These are phyloP conservation scores for Escovopsis sp. DNA, from an alignment of 2,329 filamentous ascomycete genomes.

Conservation along the genomic window DNA sequence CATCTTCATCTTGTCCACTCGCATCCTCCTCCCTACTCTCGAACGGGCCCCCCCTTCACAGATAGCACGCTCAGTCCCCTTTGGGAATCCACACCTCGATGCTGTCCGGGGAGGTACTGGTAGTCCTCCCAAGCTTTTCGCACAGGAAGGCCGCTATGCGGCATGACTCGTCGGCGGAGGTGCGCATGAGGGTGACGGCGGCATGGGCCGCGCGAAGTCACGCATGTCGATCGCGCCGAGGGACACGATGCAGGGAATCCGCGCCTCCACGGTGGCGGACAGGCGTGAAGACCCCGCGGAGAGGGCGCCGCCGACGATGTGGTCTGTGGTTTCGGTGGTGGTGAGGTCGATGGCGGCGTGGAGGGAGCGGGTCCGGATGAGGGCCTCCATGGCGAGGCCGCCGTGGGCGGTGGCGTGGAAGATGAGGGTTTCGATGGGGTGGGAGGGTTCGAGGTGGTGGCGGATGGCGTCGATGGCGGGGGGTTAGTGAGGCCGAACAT, in stretches of 20 bases:
- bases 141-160: slow-evolving; percentile 41
- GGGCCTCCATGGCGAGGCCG: slow-evolving; percentile 51
- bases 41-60: slow-evolving; percentile 35
- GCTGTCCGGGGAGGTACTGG: slow-evolving; percentile 18
- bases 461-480: slow-evolving; percentile 44
- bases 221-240: slow-evolving; percentile 44
- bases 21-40: slow-evolving; percentile 26
- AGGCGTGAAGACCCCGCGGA: slow-evolving; percentile 41
- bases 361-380: slow-evolving; percentile 40
- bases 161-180: slow-evolving; percentile 39
- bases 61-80: slow-evolving; percentile 48
- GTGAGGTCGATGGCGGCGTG: slow-evolving; percentile 57
- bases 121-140: slow-evolving; percentile 30
- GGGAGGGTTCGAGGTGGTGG: slow-evolving; percentile 27
- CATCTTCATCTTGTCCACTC: too few relatives aligned
- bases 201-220: slow-evolving; percentile 42
- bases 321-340: slow-evolving; percentile 52
- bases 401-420: slow-evolving; percentile 59
- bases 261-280: slow-evolving; percentile 36
- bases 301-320: slow-evolving; percentile 47
- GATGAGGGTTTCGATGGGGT: slow-evolving; percentile 41
- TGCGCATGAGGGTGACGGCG: slow-evolving; percentile 50
- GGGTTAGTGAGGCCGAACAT: slow-evolving; percentile 66
- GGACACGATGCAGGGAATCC: slow-evolving; percentile 38
- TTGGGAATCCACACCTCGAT: slow-evolving; percentile 44